These are phyloP conservation scores for Colletotrichum filicis DNA, from an alignment of 2,329 filamentous ascomycete genomes.

Conservation along the genomic window DNA sequence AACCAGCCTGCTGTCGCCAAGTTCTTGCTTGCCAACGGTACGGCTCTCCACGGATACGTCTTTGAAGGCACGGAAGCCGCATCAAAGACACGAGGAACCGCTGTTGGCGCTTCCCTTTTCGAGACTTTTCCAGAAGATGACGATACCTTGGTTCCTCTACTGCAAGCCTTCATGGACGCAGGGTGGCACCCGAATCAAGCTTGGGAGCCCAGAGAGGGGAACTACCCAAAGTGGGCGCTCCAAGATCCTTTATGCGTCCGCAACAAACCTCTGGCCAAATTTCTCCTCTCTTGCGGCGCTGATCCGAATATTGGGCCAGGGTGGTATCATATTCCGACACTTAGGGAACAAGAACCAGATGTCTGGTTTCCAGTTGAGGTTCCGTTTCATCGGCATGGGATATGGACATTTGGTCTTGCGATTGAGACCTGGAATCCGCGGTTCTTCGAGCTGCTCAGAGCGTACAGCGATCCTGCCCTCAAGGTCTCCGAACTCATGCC, in stretches of 20 bases:
- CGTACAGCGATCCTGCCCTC: neutral
- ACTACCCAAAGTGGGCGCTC: neutral
- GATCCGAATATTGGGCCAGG: constrained; percentile 5
- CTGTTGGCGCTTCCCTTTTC: neutral
- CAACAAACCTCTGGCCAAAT: neutral
- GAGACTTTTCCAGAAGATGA: neutral
- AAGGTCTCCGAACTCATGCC: neutral
- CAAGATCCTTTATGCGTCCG: neutral
- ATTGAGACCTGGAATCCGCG: neutral
- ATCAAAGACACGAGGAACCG: neutral
- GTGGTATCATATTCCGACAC: neutral
- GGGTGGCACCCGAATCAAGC: constrained; percentile 16
- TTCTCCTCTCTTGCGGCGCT: neutral
- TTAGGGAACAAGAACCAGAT: neutral
- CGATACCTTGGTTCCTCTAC: neutral
- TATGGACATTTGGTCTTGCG: neutral
- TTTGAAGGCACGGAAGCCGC: constrained; percentile 1
- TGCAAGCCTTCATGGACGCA: neutral
- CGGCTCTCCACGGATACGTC: neutral
- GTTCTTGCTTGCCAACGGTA: neutral
- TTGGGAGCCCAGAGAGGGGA: neutral
- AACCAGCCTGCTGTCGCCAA: constrained; percentile 5
- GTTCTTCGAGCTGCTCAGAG: neutral
- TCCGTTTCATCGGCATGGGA: neutral
- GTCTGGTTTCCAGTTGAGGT: neutral